Conservation (phyloP, 2,329 filamentous ascomycete genomes). For the Aureobasidium sp. region DNA sequence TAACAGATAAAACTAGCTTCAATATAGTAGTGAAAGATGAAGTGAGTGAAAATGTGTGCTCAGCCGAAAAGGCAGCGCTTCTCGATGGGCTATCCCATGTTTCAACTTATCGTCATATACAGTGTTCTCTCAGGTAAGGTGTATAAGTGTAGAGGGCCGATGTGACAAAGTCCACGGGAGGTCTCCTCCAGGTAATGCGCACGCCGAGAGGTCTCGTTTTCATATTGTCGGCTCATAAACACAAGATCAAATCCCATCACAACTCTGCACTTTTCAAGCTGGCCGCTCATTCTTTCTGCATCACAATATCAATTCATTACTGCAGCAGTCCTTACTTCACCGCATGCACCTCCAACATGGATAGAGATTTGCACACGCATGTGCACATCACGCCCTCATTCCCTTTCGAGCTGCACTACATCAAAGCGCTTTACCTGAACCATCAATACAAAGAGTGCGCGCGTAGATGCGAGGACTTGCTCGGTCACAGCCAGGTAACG, state of each 20-base stretch:
- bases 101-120: neutral
- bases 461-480: conserved; percentile 23
- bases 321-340: neutral
- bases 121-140: neutral
- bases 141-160: neutral
- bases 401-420: conserved; percentile 20
- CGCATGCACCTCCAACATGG: neutral
- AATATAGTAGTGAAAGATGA: neutral
- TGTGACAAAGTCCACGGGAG: neutral
- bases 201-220: neutral
- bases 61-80: neutral
- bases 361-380: neutral
- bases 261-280: neutral
- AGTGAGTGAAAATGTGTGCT: neutral
- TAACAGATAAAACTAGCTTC: neutral
- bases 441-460: conserved; percentile 26
- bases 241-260: neutral
- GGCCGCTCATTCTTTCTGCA: neutral
- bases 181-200: neutral
- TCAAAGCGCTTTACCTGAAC: conserved; percentile 25
- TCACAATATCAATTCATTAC: neutral
- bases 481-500: conserved; percentile 11
- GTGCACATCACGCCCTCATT: neutral
- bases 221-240: neutral
- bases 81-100: neutral